Conservation (phyloP, 768 basidiomycete species). For the Leccinum disarticulatum region DNA sequence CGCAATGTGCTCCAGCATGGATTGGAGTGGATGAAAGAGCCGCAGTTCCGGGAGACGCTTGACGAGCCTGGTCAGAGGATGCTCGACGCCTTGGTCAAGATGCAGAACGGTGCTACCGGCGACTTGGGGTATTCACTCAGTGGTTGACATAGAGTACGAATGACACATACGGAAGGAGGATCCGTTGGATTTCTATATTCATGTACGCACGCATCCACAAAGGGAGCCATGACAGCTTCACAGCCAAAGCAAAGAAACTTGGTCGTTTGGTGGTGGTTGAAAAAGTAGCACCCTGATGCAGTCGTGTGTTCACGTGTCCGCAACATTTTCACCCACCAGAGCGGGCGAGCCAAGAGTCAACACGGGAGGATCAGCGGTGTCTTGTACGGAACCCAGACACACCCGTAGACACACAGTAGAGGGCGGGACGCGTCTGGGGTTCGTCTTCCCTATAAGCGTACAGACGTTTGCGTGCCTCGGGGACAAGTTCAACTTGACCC, state of each 20-base stretch:
- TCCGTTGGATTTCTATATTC: neutral
- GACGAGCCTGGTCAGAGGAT: slow-evolving; percentile 49
- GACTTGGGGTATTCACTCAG: slow-evolving; percentile 56
- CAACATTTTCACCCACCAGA: neutral
- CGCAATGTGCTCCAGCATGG: slow-evolving; percentile 77
- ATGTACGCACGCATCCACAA: neutral
- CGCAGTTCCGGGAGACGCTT: slow-evolving; percentile 45
- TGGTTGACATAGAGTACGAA: slow-evolving; percentile 19
- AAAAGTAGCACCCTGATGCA: slow-evolving; percentile 8
- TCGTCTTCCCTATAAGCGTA: too few relatives aligned
- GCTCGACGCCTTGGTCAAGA: slow-evolving; percentile 55
- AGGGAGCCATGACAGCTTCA: neutral
- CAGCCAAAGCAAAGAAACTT: neutral
- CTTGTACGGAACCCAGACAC: neutral
- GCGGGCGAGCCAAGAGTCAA: neutral
- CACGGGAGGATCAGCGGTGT: neutral
- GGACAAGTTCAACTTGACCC: too few relatives aligned
- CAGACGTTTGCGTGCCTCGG: too few relatives aligned
- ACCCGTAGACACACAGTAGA: neutral
- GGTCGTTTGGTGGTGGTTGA: neutral
- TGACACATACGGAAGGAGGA: neutral
- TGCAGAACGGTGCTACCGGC: slow-evolving; percentile 44
- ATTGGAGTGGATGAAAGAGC: slow-evolving; percentile 64
- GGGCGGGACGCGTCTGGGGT: neutral
- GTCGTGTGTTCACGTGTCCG: neutral